Evolutionary conservation across 2,329 filamentous ascomycete genomes (phyloP).

Genomic region (Alternaria sp.): DNA sequence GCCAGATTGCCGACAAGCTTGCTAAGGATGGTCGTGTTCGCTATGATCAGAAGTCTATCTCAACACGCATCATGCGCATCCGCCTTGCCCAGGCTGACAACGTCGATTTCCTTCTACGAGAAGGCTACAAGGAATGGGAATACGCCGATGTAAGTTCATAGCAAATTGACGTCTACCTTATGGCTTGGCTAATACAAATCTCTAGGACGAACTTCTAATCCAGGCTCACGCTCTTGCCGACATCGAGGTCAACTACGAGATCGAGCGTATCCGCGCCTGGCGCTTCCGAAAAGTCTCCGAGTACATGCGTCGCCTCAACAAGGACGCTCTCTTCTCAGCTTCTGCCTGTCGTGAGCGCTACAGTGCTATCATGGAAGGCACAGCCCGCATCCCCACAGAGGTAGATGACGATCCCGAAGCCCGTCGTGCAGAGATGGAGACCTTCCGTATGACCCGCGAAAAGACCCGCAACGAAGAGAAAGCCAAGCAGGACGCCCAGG

Average conservation of each 20-base stretch:
- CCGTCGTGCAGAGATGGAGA: constrained; percentile 45
- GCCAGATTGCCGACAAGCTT: constrained; percentile 56
- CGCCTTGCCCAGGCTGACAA: constrained; percentile 54
- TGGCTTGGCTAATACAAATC: constrained; percentile 9
- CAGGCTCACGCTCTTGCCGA: constrained; percentile 54
- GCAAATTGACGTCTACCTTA: background rate
- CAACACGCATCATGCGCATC: constrained; percentile 58
- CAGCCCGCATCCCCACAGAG: constrained; percentile 57
- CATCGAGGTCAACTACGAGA: constrained; percentile 53
- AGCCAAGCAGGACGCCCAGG: constrained; percentile 26
- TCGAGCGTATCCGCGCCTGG: constrained; percentile 53
- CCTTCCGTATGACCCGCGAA: constrained; percentile 31
- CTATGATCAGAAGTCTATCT: constrained; percentile 59
- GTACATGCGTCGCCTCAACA: constrained; percentile 53
- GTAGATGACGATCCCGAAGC: constrained; percentile 53
- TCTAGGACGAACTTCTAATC: constrained; percentile 57
- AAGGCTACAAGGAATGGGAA: constrained; percentile 61
- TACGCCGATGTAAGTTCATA: constrained; percentile 55
- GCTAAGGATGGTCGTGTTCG: constrained; percentile 53
- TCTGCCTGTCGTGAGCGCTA: constrained; percentile 58
- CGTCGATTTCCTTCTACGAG: constrained; percentile 57
- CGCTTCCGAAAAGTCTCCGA: constrained; percentile 58
- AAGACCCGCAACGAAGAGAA: constrained; percentile 32
- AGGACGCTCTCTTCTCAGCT: constrained; percentile 55
- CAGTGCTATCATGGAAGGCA: constrained; percentile 53